phyloP scores from a whole-genome alignment of 2,329 filamentous ascomycete genomes.

The Monilinia aucupariae region DNA sequence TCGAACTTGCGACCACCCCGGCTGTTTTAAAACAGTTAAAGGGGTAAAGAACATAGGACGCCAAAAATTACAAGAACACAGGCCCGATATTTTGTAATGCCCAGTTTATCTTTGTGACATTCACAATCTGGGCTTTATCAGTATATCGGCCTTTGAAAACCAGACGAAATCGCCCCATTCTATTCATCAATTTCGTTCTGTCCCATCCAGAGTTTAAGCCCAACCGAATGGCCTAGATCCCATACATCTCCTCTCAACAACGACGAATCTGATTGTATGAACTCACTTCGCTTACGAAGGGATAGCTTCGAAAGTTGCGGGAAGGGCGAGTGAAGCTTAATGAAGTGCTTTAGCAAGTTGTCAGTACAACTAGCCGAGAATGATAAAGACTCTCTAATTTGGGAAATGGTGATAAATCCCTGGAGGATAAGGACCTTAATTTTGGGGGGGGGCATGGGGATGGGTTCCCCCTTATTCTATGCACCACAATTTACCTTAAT shows the following conservation, averaged over 20 bases:
- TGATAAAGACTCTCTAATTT: not conserved
- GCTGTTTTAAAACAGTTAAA: not conserved
- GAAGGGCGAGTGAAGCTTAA: not conserved
- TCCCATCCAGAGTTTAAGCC: not conserved
- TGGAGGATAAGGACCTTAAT: not conserved
- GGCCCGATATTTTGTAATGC: too few species aligned
- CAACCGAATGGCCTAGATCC: too few species aligned
- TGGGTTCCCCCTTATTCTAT: too few species aligned
- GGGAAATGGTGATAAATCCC: not conserved
- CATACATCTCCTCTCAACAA: too few species aligned
- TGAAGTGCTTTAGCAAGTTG: not conserved
- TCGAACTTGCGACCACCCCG: not conserved
- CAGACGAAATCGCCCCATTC: not conserved
- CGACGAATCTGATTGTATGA: not conserved
- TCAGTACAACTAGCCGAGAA: not conserved
- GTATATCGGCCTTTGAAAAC: not conserved
- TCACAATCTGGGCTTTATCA: not conserved
- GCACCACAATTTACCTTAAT: not conserved
- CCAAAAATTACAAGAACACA: not conserved
- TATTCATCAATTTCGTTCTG: not conserved
- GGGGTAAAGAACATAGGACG: not conserved
- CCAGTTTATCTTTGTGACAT: not conserved
- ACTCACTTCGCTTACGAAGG: not conserved
- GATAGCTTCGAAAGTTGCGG: not conserved
- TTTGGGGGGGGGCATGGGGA: too few species aligned